These are phyloP conservation scores for Kodamaea neixiangensis DNA, from an alignment of 805 yeast species.

Conservation along the genomic window DNA sequence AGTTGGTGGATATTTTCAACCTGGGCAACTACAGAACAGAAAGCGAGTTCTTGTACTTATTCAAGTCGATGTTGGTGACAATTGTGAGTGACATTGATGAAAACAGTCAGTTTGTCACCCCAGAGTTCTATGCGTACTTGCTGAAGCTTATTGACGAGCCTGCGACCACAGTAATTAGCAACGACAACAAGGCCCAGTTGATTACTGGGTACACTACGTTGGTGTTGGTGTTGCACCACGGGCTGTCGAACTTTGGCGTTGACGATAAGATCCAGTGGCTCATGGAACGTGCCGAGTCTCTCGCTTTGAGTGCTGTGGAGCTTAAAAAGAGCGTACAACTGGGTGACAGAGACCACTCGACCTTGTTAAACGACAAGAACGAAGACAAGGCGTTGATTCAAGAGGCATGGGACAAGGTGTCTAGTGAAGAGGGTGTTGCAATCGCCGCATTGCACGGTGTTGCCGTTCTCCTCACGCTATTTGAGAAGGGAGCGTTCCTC, in stretches of 20 bases:
- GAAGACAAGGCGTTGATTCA: slow-evolving; percentile 36
- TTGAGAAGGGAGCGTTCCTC: slow-evolving; percentile 44
- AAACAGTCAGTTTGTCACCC: slow-evolving; percentile 39
- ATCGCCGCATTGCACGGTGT: slow-evolving; percentile 49
- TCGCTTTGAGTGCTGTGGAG: slow-evolving; percentile 29
- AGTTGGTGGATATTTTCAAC: slow-evolving; percentile 36
- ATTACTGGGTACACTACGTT: slow-evolving; percentile 41
- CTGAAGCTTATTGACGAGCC: slow-evolving; percentile 35
- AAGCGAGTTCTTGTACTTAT: slow-evolving; percentile 44
- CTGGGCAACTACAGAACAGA: slow-evolving; percentile 35
- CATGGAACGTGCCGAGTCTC: slow-evolving; percentile 46
- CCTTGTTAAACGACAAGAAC: slow-evolving; percentile 36
- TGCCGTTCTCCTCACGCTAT: slow-evolving; percentile 45
- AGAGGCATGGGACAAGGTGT: slow-evolving; percentile 33
- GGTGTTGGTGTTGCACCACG: slow-evolving; percentile 47
- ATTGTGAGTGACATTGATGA: slow-evolving; percentile 54
- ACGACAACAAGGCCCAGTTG: slow-evolving; percentile 39
- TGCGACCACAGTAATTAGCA: slow-evolving; percentile 33
- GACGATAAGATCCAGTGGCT: slow-evolving; percentile 47
- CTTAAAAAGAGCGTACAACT: slow-evolving; percentile 35
- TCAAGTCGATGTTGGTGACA: slow-evolving; percentile 42
- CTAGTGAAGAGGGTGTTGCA: slow-evolving; percentile 38
- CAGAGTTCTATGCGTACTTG: slow-evolving; percentile 31
- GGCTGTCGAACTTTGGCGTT: slow-evolving; percentile 50
- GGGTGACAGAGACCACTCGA: slow-evolving; percentile 46